phyloP scores from a whole-genome alignment of 495 filamentous ascomycete species.

The Tricharina praecox region DNA sequence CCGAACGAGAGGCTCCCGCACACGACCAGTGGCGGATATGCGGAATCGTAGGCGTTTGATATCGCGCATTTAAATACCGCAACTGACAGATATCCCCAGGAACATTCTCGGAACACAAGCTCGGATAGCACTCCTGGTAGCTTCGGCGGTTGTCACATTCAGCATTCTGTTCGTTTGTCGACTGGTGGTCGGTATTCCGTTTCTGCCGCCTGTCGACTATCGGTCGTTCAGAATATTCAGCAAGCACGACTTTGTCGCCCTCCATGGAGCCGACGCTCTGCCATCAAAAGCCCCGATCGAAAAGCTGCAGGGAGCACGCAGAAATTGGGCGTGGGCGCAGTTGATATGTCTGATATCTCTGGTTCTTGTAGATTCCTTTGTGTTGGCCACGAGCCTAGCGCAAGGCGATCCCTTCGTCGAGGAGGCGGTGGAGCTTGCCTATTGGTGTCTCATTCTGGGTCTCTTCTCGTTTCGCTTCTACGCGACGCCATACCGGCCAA shows the following conservation, averaged over 20 bases:
- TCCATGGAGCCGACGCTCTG: constrained; percentile 14
- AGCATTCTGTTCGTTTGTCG: constrained; percentile 9
- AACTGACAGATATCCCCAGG: too few relatives aligned
- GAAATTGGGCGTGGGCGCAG: constrained; percentile 17
- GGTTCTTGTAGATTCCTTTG: constrained; percentile 6
- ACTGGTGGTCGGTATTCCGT: constrained; percentile 10
- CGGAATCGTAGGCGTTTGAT: too few relatives aligned
- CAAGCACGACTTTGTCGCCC: constrained; percentile 20
- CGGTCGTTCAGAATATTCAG: constrained; percentile 17
- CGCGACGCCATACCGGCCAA: constrained; percentile 17
- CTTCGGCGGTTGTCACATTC: constrained; percentile 6
- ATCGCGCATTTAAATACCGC: too few relatives aligned
- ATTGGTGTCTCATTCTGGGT: constrained; percentile 14
- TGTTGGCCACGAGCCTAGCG: constrained; percentile 6
- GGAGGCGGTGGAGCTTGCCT: constrained; percentile 18
- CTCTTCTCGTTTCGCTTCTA: constrained; percentile 24
- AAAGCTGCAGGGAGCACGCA: constrained; percentile 14
- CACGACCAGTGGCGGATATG: background rate
- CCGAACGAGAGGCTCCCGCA: background rate
- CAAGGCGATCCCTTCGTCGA: constrained; percentile 8
- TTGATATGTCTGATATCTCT: constrained; percentile 12
- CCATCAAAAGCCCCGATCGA: constrained; percentile 22
- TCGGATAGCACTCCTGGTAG: constrained; percentile 7
- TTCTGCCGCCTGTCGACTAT: constrained; percentile 13
- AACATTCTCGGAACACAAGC: constrained; percentile 5